phyloP scores from a whole-genome alignment of 768 basidiomycete species.

The Neoboletus subvelutipes region DNA sequence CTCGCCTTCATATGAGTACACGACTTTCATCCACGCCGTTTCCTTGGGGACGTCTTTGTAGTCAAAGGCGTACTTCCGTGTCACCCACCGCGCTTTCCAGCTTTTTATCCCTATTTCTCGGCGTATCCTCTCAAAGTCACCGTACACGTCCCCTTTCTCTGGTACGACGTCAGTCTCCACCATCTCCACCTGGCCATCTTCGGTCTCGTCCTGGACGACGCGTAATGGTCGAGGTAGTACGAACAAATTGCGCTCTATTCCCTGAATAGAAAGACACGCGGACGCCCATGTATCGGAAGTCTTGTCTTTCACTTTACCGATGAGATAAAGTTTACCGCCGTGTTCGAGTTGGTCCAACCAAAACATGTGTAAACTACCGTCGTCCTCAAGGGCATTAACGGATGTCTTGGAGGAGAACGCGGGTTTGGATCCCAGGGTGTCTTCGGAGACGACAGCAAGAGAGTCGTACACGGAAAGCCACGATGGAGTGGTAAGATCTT shows the following conservation, averaged over 20 bases:
- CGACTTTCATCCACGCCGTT: conserved; percentile 91
- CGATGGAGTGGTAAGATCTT: conserved; percentile 47
- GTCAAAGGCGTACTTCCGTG: conserved; percentile 90
- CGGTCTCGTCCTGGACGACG: conserved; percentile 39
- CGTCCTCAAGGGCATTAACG: conserved; percentile 69
- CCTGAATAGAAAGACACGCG: conserved; percentile 82
- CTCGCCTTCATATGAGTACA: conserved; percentile 86
- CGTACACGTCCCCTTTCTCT: conserved; percentile 66
- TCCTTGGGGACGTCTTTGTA: conserved; percentile 69
- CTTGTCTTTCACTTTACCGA: conserved; percentile 89
- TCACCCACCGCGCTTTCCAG: conserved; percentile 83
- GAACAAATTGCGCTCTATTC: conserved; percentile 87
- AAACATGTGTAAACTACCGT: conserved; percentile 87
- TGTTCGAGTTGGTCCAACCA: conserved; percentile 95
- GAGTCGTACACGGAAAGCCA: conserved; percentile 81
- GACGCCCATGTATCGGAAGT: conserved; percentile 65
- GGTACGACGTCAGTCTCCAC: conserved; percentile 77
- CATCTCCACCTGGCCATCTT: conserved; percentile 34
- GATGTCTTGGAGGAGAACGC: conserved; percentile 39
- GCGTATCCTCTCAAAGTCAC: conserved; percentile 80
- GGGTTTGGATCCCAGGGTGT: conserved; percentile 49
- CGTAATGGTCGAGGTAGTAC: conserved; percentile 75
- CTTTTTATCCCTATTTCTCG: conserved; percentile 68
- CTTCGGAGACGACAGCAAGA: conserved; percentile 58
- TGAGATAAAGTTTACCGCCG: conserved; percentile 81